Base-by-base conservation (phyloP, 257 asterid species). In the Ajuga chamaepitys region DNA sequence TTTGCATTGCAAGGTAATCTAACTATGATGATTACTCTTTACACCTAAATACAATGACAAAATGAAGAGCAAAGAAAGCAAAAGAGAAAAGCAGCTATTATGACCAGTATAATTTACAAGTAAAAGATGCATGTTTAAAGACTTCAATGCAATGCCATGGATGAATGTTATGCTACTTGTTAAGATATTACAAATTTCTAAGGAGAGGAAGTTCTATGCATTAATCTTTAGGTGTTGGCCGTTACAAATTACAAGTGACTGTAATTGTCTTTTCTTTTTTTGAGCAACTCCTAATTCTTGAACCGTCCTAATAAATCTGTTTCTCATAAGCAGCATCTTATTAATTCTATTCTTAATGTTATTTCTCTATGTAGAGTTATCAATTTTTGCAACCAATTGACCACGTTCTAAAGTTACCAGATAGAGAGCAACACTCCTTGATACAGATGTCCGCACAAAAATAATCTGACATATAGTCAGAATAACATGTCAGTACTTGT, bases 331-430 rank as follows among this genome's bases (percentile, higher is more conserved):
- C 7, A 57, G 53, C 60, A 72, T 62, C 70, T 58, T 73, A 25
- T 71, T 67, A 25, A 42, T 62, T 74, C 22, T 24, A 40, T 66
- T 58, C 52, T 45, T 55, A 38, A 47, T 46, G 30, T 35, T 59
- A 54, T 17, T 58, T 58, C 70, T 64, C 37, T 32, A 66, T 41
- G 45, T 61, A 75, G 74, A 71, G 74, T 80, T 72, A 80, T 53
- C 42, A 69, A 62, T 67, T 75, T 78, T 58, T 75, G 82, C 79
- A 71, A 83, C 84, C 95, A 76, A 79, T 73, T 78, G 79, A 76
- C 87, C 87, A 82, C 82, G 90, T 86, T 80, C 81, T 82, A 90
- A 91, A 81, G 86, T 91, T 91, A 88, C 98, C 95, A 75, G 89
- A 82, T 70, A 64, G 53, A 73, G 80, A 58, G 81, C 78, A 83